phyloP scores from a whole-genome alignment of 805 yeast genomes.

The Candida xyloterini region DNA sequence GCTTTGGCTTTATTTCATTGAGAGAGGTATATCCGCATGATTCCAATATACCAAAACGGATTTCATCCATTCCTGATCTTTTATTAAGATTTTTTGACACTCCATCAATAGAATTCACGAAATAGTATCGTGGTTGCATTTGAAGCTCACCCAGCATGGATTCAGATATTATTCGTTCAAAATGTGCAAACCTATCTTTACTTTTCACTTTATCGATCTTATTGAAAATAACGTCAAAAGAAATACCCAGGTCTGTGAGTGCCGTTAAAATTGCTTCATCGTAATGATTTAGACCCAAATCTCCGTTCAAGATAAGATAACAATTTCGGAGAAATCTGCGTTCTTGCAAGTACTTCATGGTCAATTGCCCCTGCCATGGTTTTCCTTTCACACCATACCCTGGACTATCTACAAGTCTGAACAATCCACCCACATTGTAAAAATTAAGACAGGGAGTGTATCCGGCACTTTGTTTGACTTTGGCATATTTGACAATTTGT shows the following conservation, averaged over 20 bases:
- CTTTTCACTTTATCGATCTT: conserved; percentile 61
- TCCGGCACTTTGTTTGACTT: conserved; percentile 34
- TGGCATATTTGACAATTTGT: conserved; percentile 40
- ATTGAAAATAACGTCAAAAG: conserved; percentile 74
- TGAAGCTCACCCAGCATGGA: conserved; percentile 41
- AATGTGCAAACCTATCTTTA: conserved; percentile 28
- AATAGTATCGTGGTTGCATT: conserved; percentile 40
- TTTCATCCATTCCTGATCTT: conserved; percentile 52
- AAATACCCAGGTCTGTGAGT: conserved; percentile 52
- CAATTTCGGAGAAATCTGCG: conserved; percentile 55
- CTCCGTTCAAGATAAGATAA: conserved; percentile 59
- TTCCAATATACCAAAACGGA: conserved; percentile 50
- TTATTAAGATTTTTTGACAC: conserved; percentile 19
- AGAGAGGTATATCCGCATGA: conserved; percentile 42
- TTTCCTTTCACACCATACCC: conserved; percentile 82
- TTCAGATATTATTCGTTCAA: conserved; percentile 39
- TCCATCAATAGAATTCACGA: conserved; percentile 47
- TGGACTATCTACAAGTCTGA: conserved; percentile 79
- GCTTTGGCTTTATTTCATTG: conserved; percentile 13
- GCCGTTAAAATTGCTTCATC: conserved; percentile 54
- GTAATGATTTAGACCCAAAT: conserved; percentile 53
- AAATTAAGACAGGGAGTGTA: conserved; percentile 65
- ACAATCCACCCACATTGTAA: conserved; percentile 59
- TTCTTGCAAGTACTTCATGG: conserved; percentile 56
- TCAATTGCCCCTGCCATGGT: conserved; percentile 64